Conservation (phyloP, 257 asterid genomes). For the Nicotiana obtusifolia region DNA sequence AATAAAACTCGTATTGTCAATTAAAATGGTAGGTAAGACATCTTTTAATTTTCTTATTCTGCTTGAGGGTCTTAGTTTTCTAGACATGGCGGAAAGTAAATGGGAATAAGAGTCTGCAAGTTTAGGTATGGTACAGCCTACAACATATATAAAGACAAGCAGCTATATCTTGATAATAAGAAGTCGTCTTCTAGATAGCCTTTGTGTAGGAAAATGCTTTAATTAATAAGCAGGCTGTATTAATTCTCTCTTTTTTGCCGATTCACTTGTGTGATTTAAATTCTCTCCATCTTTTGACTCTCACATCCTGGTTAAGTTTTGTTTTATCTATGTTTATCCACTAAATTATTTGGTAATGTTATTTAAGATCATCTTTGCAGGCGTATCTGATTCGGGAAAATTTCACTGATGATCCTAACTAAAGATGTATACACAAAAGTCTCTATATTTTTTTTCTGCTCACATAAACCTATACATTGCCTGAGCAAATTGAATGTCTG, state of each 20-base stretch:
- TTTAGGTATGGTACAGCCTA: background rate
- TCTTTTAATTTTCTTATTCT: background rate
- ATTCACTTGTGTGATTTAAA: background rate
- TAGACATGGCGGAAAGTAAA: background rate
- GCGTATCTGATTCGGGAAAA: no score
- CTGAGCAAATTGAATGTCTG: no score
- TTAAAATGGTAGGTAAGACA: background rate
- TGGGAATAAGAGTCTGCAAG: background rate
- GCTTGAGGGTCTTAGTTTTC: background rate
- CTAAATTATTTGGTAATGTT: no score
- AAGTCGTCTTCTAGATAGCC: background rate
- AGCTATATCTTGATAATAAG: background rate
- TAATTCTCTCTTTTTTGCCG: background rate
- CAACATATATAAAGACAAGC: background rate
- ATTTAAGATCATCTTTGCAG: no score
- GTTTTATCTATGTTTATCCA: background rate
- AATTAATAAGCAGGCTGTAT: background rate
- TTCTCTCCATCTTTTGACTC: background rate
- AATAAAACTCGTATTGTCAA: background rate
- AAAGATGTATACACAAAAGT: no score
- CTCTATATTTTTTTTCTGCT: no score
- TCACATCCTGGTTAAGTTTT: background rate
- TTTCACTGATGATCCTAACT: no score
- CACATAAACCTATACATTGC: no score
- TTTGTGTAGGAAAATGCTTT: background rate